phyloP scores from a whole-genome alignment of 345 rosid species.

The Acer yangbiense region DNA sequence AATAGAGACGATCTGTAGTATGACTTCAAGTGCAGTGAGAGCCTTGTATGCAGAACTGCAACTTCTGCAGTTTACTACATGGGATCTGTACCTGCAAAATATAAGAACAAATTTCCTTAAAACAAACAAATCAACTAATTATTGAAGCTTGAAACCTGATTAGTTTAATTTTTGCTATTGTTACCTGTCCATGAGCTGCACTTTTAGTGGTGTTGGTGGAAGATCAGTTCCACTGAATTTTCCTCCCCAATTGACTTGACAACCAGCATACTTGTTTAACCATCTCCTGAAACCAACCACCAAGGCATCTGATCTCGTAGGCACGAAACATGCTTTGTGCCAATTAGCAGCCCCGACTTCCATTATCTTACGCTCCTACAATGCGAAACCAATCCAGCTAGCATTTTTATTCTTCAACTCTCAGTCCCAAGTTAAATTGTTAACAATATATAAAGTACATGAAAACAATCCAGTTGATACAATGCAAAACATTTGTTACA shows the following conservation, averaged over 20 bases:
- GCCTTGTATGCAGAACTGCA: constrained; percentile 60
- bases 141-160: not conserved
- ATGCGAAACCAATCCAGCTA: not conserved
- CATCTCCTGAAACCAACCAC: constrained; percentile 77
- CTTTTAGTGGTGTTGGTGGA: constrained; percentile 33
- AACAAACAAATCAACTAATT: not conserved
- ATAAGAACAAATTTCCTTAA: not conserved
- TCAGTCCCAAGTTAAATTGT: not conserved
- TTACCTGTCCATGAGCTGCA: constrained; percentile 16
- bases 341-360: constrained; percentile 63
- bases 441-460: not conserved
- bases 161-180: constrained; percentile 2
- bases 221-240: constrained; percentile 51
- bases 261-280: constrained; percentile 60
- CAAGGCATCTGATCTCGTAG: constrained; percentile 68
- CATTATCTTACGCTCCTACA: constrained; percentile 66
- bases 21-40: constrained; percentile 57
- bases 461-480: too few species aligned
- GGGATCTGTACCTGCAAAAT: constrained; percentile 70
- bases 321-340: constrained; percentile 78
- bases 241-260: constrained; percentile 74
- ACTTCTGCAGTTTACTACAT: constrained; percentile 77
- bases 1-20: constrained; percentile 54
- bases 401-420: too few species aligned
- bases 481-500: not conserved